phyloP scores from a whole-genome alignment of 2,329 filamentous ascomycete genomes.

The Talaromyces amestolkiae region DNA sequence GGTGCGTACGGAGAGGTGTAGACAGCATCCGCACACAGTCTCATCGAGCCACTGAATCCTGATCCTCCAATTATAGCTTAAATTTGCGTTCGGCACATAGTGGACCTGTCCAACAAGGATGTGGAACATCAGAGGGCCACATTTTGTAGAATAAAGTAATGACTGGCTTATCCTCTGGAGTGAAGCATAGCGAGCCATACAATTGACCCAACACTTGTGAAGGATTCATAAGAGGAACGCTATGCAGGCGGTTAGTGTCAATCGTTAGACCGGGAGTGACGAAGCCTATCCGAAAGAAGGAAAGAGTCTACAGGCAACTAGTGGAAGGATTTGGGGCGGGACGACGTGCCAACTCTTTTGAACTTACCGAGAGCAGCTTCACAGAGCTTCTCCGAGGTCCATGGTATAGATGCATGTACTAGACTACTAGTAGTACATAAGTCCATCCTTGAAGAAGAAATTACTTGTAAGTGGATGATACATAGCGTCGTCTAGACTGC shows the following conservation, averaged over 20 bases:
- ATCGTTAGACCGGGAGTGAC: not conserved
- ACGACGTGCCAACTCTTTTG: not conserved
- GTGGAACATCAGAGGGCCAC: not conserved
- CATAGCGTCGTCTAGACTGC: not conserved
- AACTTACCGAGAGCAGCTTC: not conserved
- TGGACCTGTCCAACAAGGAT: not conserved
- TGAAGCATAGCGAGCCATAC: not conserved
- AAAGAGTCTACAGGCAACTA: not conserved
- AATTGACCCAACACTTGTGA: not conserved
- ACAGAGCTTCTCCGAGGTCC: not conserved
- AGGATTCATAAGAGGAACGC: not conserved
- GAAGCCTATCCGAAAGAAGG: conserved; percentile 3
- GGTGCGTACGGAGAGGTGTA: no score
- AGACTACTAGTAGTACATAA: not conserved
- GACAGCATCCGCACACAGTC: not conserved
- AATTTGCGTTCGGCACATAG: not conserved
- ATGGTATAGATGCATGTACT: not conserved
- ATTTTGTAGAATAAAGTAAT: not conserved
- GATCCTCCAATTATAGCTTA: not conserved
- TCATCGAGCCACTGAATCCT: not conserved
- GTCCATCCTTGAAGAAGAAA: not conserved
- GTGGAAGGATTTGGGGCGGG: conserved; percentile 1
- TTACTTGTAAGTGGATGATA: not conserved
- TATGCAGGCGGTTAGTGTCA: not conserved
- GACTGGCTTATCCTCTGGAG: not conserved